phyloP scores from a whole-genome alignment of 371 early-diverging fungal species.

The Phascolomyces articulosus region DNA sequence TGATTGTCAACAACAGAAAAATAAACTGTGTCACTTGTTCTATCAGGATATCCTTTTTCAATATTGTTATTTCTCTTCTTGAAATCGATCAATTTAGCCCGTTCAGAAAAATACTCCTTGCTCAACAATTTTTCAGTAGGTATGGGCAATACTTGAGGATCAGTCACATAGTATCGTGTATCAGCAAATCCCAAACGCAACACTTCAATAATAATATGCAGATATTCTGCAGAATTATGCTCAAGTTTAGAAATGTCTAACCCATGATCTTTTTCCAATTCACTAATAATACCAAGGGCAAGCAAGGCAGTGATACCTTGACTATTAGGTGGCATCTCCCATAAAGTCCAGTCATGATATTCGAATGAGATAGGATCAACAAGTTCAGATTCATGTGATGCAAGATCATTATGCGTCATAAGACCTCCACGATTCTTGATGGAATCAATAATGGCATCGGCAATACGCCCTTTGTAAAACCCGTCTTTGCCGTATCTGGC shows the following conservation, averaged over 20 bases:
- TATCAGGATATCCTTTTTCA: slow-evolving; percentile 62
- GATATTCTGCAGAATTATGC: slow-evolving; percentile 64
- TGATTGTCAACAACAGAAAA: slow-evolving; percentile 77
- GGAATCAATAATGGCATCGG: slow-evolving; percentile 69
- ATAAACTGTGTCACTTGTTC: slow-evolving; percentile 74
- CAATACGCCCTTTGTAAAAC: slow-evolving; percentile 83
- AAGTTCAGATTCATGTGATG: slow-evolving; percentile 55
- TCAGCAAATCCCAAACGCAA: slow-evolving; percentile 81
- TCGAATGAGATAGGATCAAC: slow-evolving; percentile 70
- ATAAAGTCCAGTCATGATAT: slow-evolving; percentile 66
- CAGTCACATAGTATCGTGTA: slow-evolving; percentile 66
- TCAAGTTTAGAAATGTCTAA: slow-evolving; percentile 44
- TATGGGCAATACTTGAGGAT: slow-evolving; percentile 61
- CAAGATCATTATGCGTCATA: slow-evolving; percentile 75
- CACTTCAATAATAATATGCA: slow-evolving; percentile 72
- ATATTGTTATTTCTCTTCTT: slow-evolving; percentile 45
- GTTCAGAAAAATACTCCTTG: slow-evolving; percentile 59
- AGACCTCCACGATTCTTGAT: slow-evolving; percentile 68
- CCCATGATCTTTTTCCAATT: slow-evolving; percentile 47
- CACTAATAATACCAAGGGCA: slow-evolving; percentile 75
- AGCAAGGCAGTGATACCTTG: slow-evolving; percentile 76
- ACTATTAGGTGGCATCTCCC: slow-evolving; percentile 83
- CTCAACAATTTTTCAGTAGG: slow-evolving; percentile 56
- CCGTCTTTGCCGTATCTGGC: slow-evolving; percentile 69
- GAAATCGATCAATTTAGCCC: slow-evolving; percentile 63